phyloP scores from a whole-genome alignment of 1,139 yeast genomes.

The Yamadazyma pseudoaaseri region DNA sequence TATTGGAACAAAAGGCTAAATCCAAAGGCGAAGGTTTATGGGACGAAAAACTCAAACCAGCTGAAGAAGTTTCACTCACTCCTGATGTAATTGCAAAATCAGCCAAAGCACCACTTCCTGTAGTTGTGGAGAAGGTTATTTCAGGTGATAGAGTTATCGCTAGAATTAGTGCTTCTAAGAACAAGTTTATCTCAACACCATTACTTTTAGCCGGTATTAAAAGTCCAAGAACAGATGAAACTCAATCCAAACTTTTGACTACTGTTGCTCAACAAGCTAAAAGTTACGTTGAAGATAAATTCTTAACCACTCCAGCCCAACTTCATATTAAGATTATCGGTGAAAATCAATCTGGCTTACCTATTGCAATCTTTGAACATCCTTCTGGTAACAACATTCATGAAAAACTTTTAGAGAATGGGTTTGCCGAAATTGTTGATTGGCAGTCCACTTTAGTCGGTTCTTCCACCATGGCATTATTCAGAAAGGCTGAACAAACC shows the following conservation, averaged over 20 bases:
- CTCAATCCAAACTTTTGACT: conserved; percentile 42
- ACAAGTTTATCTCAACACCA: conserved; percentile 50
- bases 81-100: conserved; percentile 38
- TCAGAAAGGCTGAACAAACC: conserved; percentile 64
- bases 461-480: conserved; percentile 54
- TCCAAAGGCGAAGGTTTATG: conserved; percentile 54
- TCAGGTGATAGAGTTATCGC: conserved; percentile 74
- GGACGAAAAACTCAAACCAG: conserved; percentile 25
- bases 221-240: conserved; percentile 65
- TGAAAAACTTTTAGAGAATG: conserved; percentile 63
- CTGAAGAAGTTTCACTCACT: conserved; percentile 35
- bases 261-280: conserved; percentile 65
- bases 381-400: conserved; percentile 72
- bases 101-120: conserved; percentile 42
- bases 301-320: conserved; percentile 57
- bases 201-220: conserved; percentile 72
- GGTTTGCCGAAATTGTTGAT: conserved; percentile 74
- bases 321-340: conserved; percentile 60
- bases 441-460: conserved; percentile 83
- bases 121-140: conserved; percentile 73
- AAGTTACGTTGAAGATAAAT: conserved; percentile 61
- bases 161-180: conserved; percentile 48
- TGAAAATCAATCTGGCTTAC: conserved; percentile 59
- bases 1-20: conserved; percentile 50
- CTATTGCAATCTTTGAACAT: conserved; percentile 63